Evolutionary conservation across 805 yeast genomes (phyloP), one percentile per base, ranked within the genome.

Genomic region (Metschnikowia corniflorae): DNA sequence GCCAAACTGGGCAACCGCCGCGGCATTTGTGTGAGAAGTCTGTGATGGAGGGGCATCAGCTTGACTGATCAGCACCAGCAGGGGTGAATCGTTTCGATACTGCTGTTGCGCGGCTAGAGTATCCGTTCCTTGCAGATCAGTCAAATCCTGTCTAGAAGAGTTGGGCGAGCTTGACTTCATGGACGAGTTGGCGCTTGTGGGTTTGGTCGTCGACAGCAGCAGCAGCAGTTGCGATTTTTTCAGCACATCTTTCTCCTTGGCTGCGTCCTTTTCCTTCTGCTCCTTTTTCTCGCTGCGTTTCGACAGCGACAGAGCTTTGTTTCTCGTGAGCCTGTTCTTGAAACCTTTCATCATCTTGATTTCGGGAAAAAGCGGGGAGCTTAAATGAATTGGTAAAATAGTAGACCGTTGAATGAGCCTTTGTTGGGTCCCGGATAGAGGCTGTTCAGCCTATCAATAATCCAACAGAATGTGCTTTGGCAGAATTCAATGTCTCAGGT

Each of bases 281-380:
- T 61, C 61, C 47, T 65, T 67, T 47, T 70, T 66, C 39, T 63
- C 46, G 37, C 40, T 52, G 44, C 60, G 61, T 28, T 63, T 63
- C 31, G 47, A 52, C 17, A 52, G 35, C 46, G 56, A 32, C 57
- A 55, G 56, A 57, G 50, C 49, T 58, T 69, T 61, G 50, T 63
- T 65, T 30, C 72, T 58, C 14, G 71, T 61, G 50, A 68, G 71
- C 44, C 71, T 58, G 54, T 80, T 83, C 54, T 78, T 80, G 60
- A 80, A 79, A 19, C 85, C 85, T 63, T 78, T 80, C 85, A 80
- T 80, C 86, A 80, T 80, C 52, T 69, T 76, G 60, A 31, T n/a
- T 9, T n/a, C 23, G 29, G 24, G 12, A 5, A n/a, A 21, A n/a
- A n/a, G n/a, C n/a, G n/a, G n/a, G n/a, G n/a, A n/a, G n/a, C n/a